These are phyloP conservation scores for Tetrahymena elliotti DNA, from an alignment of 73 alveolate genomes.

Conservation along the genomic window DNA sequence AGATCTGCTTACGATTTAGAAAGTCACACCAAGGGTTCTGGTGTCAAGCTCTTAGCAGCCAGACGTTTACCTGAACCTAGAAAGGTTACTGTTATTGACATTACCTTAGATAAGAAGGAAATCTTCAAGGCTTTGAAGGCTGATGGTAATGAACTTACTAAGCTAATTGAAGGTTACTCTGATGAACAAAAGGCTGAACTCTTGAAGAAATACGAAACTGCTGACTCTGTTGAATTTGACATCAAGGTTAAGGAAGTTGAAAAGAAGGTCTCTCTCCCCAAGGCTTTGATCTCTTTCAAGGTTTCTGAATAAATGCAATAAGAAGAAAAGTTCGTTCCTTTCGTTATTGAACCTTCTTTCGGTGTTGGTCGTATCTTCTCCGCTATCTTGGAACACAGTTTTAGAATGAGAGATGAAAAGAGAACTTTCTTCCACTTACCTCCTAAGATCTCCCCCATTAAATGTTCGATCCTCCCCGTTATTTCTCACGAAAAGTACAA, in stretches of 20 bases:
- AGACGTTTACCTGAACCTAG: constrained; percentile 79
- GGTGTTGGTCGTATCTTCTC: constrained; percentile 95
- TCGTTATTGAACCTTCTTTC: constrained; percentile 96
- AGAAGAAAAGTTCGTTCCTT: constrained; percentile 92
- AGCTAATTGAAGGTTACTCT: constrained; percentile 58
- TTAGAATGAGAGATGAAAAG: constrained; percentile 78
- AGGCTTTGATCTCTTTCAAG: constrained; percentile 66
- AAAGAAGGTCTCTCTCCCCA: constrained; percentile 9
- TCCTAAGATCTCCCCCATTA: constrained; percentile 89
- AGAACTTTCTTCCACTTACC: constrained; percentile 89
- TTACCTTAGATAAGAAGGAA: constrained; percentile 66
- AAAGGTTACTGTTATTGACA: constrained; percentile 52
- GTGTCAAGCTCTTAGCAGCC: constrained; percentile 79
- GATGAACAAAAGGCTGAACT: constrained; percentile 70
- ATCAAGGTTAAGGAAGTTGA: constrained; percentile 54
- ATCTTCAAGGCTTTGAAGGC: constrained; percentile 75
- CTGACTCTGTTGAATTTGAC: constrained; percentile 53
- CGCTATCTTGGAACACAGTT: constrained; percentile 93
- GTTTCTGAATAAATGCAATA: constrained; percentile 65
- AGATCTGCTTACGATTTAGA: constrained; percentile 94
- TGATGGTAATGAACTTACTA: constrained; percentile 72
- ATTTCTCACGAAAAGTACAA: constrained; percentile 66
- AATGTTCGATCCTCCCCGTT: constrained; percentile 87
- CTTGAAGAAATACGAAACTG: constrained; percentile 53
- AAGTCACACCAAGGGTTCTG: constrained; percentile 80